Base-by-base conservation (phyloP, 2,329 filamentous ascomycete genomes). In the Drechmeria coniospora region DNA sequence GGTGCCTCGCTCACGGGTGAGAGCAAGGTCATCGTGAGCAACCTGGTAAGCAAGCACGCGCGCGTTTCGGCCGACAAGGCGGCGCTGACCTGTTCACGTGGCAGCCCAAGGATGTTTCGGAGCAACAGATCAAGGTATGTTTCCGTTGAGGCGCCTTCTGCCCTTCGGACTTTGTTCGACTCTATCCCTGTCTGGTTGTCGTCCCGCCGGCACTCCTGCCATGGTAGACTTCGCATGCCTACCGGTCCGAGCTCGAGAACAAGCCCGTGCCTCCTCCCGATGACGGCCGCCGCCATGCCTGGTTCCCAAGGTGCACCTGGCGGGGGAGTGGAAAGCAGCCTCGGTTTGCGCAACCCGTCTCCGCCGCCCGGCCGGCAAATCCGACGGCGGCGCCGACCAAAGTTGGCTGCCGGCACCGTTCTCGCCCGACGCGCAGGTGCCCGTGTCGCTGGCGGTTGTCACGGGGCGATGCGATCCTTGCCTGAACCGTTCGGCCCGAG, bases 51-150 rank as follows among this genome's bases (percentile, higher is more conserved):
- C 43, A 5, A 26, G 8, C 17, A 15, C 11, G 15, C n/a, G 3
- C n/a, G 6, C 2, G 16, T 26, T 11, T 17, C n/a, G n/a, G n/a
- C n/a, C n/a, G n/a, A n/a, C n/a, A n/a, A n/a, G n/a, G n/a, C n/a
- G n/a, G n/a, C n/a, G n/a, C n/a, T n/a, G n/a, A n/a, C n/a, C n/a
- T n/a, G n/a, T n/a, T n/a, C n/a, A n/a, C n/a, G n/a, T n/a, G n/a
- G n/a, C 68, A 95, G 83, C 90, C 90, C 56, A 76, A 78, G 65
- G 90, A 98, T 74, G 84, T 98, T 59, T 82, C 75, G 62, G 87
- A 95, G 71, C 65, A 64, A 64, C 82, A 92, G 76, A 92, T 98
- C 66, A 95, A 98, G 90, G 90, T 98, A 98, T 92, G 90, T 98
- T 84, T 79, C 84, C 75, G 67, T 72, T 79, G 66, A 77, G 76